These are phyloP conservation scores for Aspergillus eucalypticola DNA, from an alignment of 2,329 filamentous ascomycete species.

Conservation along the genomic window DNA sequence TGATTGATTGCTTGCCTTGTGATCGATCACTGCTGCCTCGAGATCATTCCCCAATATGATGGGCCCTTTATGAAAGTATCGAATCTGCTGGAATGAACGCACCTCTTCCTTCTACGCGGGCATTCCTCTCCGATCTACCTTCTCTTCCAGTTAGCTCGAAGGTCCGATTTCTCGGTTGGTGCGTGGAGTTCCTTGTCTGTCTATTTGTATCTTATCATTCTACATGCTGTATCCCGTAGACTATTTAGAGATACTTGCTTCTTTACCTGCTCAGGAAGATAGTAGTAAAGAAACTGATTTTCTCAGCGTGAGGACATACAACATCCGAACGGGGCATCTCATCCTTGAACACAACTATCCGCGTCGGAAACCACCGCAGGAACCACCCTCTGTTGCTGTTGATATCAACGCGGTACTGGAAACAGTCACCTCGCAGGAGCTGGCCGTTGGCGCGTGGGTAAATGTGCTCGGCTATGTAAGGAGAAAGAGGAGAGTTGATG, in stretches of 20 bases:
- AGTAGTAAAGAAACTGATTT: neutral
- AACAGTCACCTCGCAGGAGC: slow-evolving; percentile 61
- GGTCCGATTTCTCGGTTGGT: slow-evolving; percentile 92
- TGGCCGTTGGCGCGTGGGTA: slow-evolving; percentile 78
- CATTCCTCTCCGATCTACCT: slow-evolving; percentile 65
- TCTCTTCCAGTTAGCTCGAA: slow-evolving; percentile 64
- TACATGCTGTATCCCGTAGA: neutral
- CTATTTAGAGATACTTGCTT: neutral
- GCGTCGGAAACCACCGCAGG: slow-evolving; percentile 31
- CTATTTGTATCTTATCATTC: neutral
- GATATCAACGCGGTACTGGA: slow-evolving; percentile 72
- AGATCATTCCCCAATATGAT: too few species aligned
- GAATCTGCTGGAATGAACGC: slow-evolving; percentile 41
- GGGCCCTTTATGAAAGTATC: too few species aligned
- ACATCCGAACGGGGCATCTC: slow-evolving; percentile 60
- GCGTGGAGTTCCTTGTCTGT: slow-evolving; percentile 38
- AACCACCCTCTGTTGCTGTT: slow-evolving; percentile 57
- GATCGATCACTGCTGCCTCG: neutral
- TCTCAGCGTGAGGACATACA: slow-evolving; percentile 61
- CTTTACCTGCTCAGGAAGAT: neutral
- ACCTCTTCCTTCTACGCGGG: slow-evolving; percentile 64
- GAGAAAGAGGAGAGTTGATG: slow-evolving; percentile 12
- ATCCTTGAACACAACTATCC: slow-evolving; percentile 68
- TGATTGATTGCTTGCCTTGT: neutral
- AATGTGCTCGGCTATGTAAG: slow-evolving; percentile 81